Base-by-base conservation (phyloP, 352 stramenopile species). In the Phytophthora kernoviae region DNA sequence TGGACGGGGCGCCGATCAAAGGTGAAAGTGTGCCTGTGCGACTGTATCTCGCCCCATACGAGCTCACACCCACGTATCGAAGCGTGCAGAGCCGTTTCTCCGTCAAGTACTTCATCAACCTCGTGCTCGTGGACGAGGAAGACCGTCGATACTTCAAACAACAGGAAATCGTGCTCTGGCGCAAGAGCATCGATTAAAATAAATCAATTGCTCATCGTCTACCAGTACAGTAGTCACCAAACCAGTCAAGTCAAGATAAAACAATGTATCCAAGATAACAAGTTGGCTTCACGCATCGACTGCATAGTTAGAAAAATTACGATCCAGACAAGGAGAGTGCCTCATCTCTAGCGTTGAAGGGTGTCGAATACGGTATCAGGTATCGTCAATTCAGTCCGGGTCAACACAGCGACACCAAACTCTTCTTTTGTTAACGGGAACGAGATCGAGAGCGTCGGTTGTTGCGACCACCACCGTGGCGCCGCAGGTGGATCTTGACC, bases 81-180 rank as follows among this genome's bases (percentile, higher is more conserved):
- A 95, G 87, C 54, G 73, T 97, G 15, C 86, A 93, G 51, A 97
- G 95, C 81, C 86, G 91, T 34, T 98, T 98, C 66, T 94, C 84
- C 6, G 90, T 98, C 39, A 91, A 94, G 66, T 99, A 99, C 68
- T 99, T 98, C 81, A 72, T 99, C 18, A 99, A 99, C 78, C 83
- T 99, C 34, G 97, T 99, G 37, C 76, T 99, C 50, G 96, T 99
- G 5, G 98, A 99, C 77, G 94, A 99, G 76, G 96, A 99, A 70
- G 97, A 99, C 77, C 87, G 98, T n/a, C 87, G 97, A 27, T 99
- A 99, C 73, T 99, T 99, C 65, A 99, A 99, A 70, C 96, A 99
- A 71, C 97, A 99, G 74, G 97, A 99, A 77, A 98, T 99, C 64
- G 97, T 88, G 46, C 70, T 99, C 20, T 99, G 96, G 94, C 88